Percentiles rank a stretch among this genome's conserved stretches.
phyloP scores from a whole-genome alignment of 768 basidiomycete genomes.

The Leccinellum rugosiceps region DNA sequence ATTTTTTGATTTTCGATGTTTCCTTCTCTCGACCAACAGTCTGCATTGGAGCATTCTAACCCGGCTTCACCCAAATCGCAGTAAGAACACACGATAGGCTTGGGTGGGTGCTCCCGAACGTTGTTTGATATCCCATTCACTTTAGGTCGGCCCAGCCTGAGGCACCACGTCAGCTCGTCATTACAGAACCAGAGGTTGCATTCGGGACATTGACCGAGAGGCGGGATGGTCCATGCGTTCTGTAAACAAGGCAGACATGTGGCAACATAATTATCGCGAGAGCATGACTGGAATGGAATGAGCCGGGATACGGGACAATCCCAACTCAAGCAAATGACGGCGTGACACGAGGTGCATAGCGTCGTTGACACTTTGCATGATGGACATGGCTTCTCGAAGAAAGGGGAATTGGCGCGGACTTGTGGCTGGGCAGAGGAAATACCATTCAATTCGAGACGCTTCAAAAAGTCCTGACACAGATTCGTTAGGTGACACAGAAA shows the following conservation, averaged over 20 bases:
- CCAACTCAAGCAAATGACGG: slow-evolving; percentile 16
- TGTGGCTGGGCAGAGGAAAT: background rate
- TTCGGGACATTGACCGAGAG: slow-evolving; percentile 18
- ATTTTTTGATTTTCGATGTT: background rate
- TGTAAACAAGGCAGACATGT: slow-evolving; percentile 13
- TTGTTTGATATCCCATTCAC: background rate
- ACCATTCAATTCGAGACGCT: slow-evolving; percentile 11
- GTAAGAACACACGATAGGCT: slow-evolving; percentile 12
- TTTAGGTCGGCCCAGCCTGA: slow-evolving; percentile 21
- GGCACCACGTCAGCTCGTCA: slow-evolving; percentile 21
- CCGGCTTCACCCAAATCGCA: slow-evolving; percentile 3
- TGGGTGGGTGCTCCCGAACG: slow-evolving; percentile 12
- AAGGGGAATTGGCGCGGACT: background rate
- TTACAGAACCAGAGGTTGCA: slow-evolving; percentile 22
- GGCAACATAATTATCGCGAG: slow-evolving; percentile 2
- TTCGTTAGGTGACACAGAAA: background rate
- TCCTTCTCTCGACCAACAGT: slow-evolving; percentile 18
- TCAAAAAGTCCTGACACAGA: slow-evolving; percentile 12
- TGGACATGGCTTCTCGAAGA: slow-evolving; percentile 7
- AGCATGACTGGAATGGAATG: slow-evolving; percentile 17
- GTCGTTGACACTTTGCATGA: slow-evolving; percentile 5
- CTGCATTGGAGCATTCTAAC: slow-evolving; percentile 3
- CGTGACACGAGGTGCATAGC: slow-evolving; percentile 9
- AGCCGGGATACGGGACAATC: slow-evolving; percentile 17
- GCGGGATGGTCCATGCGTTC: background rate